These are phyloP conservation scores for Dictyostelium brefeldianum DNA, from an alignment of 78 protist genomes.

Conservation along the genomic window DNA sequence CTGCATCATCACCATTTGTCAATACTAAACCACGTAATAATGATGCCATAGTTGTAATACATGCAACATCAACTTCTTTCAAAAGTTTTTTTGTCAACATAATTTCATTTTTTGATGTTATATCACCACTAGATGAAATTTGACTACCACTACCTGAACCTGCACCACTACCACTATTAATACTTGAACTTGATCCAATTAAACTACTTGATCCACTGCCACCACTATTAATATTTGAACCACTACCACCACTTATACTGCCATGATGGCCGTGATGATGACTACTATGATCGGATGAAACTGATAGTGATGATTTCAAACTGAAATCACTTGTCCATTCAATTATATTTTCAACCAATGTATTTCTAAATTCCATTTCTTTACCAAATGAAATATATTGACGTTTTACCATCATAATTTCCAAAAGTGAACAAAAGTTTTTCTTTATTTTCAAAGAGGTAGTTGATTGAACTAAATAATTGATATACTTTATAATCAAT, in stretches of 20 bases:
- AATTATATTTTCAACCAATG: slow-evolving; percentile 48
- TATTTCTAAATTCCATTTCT: slow-evolving; percentile 75
- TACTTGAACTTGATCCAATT: no score
- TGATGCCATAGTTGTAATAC: slow-evolving; percentile 57
- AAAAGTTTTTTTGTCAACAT: neutral
- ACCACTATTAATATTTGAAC: no score
- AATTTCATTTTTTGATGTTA: slow-evolving; percentile 35
- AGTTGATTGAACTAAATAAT: slow-evolving; percentile 2
- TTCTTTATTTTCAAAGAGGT: slow-evolving; percentile 50
- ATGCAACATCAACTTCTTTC: slow-evolving; percentile 75
- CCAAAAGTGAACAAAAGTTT: slow-evolving; percentile 74
- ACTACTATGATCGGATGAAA: neutral
- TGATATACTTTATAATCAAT: slow-evolving; percentile 41
- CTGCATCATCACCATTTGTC: slow-evolving; percentile 24
- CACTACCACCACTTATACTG: no score
- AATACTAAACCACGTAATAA: slow-evolving; percentile 66
- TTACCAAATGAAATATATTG: slow-evolving; percentile 60
- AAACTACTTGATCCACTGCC: neutral
- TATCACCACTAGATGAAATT: neutral
- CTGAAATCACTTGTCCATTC: slow-evolving; percentile 78
- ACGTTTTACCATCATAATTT: slow-evolving; percentile 71
- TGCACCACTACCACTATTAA: slow-evolving; percentile 1
- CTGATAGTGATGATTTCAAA: slow-evolving; percentile 29
- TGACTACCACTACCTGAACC: neutral
- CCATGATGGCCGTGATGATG: no score